Evolutionary conservation across 2,329 filamentous ascomycete genomes (phyloP).

Genomic region (Cordyceps cicadae): DNA sequence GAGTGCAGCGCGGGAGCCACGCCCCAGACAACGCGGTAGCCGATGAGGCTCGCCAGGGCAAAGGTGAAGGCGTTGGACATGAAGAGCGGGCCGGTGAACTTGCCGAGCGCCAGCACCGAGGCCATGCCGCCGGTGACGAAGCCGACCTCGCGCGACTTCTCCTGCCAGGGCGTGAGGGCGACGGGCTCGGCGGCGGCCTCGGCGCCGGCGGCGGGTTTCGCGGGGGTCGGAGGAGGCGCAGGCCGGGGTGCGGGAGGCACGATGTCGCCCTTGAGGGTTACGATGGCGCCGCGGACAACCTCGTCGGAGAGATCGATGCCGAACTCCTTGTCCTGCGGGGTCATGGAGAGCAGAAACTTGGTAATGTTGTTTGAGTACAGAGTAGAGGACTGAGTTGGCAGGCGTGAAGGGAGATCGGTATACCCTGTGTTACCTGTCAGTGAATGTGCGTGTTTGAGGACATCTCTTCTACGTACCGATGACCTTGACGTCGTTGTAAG

Average conservation of each 20-base stretch:
- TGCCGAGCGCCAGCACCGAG: slow-evolving; percentile 65
- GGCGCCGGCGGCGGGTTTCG: slow-evolving; percentile 29
- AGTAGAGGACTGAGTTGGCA: slow-evolving; percentile 83
- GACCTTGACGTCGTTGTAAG: slow-evolving; percentile 71
- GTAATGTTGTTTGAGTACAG: slow-evolving; percentile 92
- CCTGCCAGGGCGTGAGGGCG: slow-evolving; percentile 74
- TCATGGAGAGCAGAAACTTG: slow-evolving; percentile 77
- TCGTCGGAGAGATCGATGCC: slow-evolving; percentile 76
- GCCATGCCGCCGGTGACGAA: slow-evolving; percentile 72
- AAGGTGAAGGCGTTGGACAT: slow-evolving; percentile 87
- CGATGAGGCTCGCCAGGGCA: slow-evolving; percentile 73
- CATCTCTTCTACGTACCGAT: slow-evolving; percentile 50
- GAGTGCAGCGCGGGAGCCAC: slow-evolving; percentile 77
- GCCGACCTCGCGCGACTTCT: slow-evolving; percentile 66
- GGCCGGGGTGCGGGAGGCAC: slow-evolving; percentile 68
- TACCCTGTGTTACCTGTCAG: slow-evolving; percentile 47
- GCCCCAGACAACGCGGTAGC: slow-evolving; percentile 84
- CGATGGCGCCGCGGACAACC: slow-evolving; percentile 77
- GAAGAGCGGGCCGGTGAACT: slow-evolving; percentile 72
- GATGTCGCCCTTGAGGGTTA: slow-evolving; percentile 69
- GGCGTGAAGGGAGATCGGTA: slow-evolving; percentile 76
- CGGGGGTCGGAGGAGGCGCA: slow-evolving; percentile 44
- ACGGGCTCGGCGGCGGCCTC: slow-evolving; percentile 46
- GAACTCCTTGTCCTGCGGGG: slow-evolving; percentile 68
- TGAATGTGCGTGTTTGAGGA: not conserved